phyloP scores from a whole-genome alignment of 2,329 filamentous ascomycete species.

The Fusarium lateritium region DNA sequence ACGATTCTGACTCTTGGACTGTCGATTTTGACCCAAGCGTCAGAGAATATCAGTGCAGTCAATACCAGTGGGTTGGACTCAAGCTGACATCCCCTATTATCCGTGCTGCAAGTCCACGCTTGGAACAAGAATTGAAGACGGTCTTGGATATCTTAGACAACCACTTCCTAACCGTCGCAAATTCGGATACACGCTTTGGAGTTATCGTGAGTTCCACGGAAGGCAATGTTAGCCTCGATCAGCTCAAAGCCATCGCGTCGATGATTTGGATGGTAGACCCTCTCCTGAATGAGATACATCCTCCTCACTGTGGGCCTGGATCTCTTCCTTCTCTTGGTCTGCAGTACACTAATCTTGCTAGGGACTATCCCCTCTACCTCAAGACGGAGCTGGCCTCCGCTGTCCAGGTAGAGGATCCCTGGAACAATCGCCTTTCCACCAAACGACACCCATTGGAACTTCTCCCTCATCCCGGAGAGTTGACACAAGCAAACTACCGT shows the following conservation, averaged over 20 bases:
- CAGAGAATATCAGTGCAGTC: slow-evolving; percentile 19
- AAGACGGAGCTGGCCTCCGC: slow-evolving; percentile 11
- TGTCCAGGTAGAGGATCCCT: slow-evolving; percentile 31
- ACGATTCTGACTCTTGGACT: slow-evolving; percentile 11
- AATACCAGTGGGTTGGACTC: slow-evolving; percentile 35
- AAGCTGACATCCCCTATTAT: slow-evolving; percentile 31
- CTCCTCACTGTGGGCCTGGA: slow-evolving; percentile 35
- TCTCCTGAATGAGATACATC: slow-evolving; percentile 27
- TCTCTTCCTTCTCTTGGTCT: slow-evolving; percentile 38
- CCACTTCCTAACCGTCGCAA: slow-evolving; percentile 24
- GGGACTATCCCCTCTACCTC: slow-evolving; percentile 11
- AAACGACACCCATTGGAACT: slow-evolving; percentile 22
- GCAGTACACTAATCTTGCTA: slow-evolving; percentile 32
- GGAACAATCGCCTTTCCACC: slow-evolving; percentile 35
- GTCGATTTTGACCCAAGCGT: slow-evolving; percentile 17
- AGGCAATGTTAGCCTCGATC: neutral
- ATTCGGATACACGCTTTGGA: slow-evolving; percentile 23
- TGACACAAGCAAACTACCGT: slow-evolving; percentile 8
- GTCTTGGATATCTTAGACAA: slow-evolving; percentile 18
- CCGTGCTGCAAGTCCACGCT: neutral
- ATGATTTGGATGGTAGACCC: slow-evolving; percentile 38
- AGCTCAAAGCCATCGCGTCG: slow-evolving; percentile 21
- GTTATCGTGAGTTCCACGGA: slow-evolving; percentile 2
- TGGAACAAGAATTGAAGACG: neutral
- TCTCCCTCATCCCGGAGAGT: slow-evolving; percentile 28